Evolutionary conservation across 495 filamentous ascomycete genomes (phyloP).

Genomic region (Aspergillus affinis): DNA sequence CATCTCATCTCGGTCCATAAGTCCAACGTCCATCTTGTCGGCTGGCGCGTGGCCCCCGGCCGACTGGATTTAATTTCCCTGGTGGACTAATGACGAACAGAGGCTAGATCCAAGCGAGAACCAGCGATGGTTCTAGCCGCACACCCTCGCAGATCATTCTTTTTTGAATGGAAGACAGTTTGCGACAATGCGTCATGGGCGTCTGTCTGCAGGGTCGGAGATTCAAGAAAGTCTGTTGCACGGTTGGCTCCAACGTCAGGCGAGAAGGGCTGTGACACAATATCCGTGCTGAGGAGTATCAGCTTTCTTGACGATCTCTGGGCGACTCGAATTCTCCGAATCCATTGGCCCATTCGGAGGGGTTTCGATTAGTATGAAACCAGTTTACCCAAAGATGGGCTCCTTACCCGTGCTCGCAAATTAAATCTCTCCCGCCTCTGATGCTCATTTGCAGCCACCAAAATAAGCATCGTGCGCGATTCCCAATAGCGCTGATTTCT

Average conservation of each 20-base stretch:
- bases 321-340: neutral
- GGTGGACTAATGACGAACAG: neutral
- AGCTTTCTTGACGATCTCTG: neutral
- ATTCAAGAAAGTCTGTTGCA: neutral
- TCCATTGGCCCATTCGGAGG: neutral
- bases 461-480: slow-evolving; percentile 35
- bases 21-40: neutral
- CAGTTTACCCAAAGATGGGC: slow-evolving; percentile 1
- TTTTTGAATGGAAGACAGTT: neutral
- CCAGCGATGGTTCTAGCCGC: neutral
- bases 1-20: neutral
- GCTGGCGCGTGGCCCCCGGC: neutral
- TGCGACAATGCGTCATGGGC: neutral
- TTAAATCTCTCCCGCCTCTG: slow-evolving; percentile 24
- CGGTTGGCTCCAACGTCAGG: neutral
- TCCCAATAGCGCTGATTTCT: slow-evolving; percentile 15
- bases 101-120: neutral
- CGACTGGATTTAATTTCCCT: neutral
- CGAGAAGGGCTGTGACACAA: neutral
- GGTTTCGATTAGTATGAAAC: neutral
- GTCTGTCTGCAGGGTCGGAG: neutral
- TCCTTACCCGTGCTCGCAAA: slow-evolving; percentile 12
- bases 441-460: slow-evolving; percentile 26
- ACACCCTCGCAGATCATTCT: neutral
- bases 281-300: neutral